A percentile compares a stretch with the other conserved stretches of the same genome.
Conservation (phyloP, 2,329 filamentous ascomycete species). For the Scedosporium aurantiacum region DNA sequence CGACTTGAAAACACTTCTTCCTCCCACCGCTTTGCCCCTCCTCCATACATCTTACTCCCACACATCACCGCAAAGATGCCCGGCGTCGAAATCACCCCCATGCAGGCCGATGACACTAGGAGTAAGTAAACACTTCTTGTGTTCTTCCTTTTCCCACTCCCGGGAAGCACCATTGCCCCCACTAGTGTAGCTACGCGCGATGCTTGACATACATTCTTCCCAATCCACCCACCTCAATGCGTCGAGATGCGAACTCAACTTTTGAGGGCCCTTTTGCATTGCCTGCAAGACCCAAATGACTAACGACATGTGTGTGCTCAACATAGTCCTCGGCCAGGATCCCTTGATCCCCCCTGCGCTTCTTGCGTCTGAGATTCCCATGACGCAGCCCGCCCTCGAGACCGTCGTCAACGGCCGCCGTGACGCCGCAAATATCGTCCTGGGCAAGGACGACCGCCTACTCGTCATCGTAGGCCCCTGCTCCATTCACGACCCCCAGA, state of each 20-base stretch:
- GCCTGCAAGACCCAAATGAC: neutral
- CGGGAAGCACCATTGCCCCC: neutral
- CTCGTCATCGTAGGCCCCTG: slow-evolving; percentile 84
- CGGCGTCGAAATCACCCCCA: neutral
- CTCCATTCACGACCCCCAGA: slow-evolving; percentile 89
- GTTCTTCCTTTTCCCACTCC: neutral
- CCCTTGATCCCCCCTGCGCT: slow-evolving; percentile 82
- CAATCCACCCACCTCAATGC: neutral
- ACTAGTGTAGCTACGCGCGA: neutral
- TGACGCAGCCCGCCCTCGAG: slow-evolving; percentile 48
- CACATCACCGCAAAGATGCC: slow-evolving; percentile 3
- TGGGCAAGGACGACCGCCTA: slow-evolving; percentile 53
- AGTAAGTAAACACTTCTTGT: neutral
- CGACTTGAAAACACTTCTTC: neutral
- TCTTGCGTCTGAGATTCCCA: slow-evolving; percentile 76
- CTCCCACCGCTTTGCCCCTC: neutral
- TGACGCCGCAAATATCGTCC: slow-evolving; percentile 62
- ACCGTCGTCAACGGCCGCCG: slow-evolving; percentile 62
- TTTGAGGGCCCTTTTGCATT: neutral
- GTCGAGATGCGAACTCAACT: neutral
- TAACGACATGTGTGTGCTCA: neutral
- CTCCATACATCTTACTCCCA: neutral
- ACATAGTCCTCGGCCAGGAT: slow-evolving; percentile 79
- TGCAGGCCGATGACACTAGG: slow-evolving; percentile 6
- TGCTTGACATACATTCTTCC: no score